Evolutionary conservation across 768 basidiomycete genomes (phyloP).

Genomic region (Rhizopogon vesiculosus): DNA sequence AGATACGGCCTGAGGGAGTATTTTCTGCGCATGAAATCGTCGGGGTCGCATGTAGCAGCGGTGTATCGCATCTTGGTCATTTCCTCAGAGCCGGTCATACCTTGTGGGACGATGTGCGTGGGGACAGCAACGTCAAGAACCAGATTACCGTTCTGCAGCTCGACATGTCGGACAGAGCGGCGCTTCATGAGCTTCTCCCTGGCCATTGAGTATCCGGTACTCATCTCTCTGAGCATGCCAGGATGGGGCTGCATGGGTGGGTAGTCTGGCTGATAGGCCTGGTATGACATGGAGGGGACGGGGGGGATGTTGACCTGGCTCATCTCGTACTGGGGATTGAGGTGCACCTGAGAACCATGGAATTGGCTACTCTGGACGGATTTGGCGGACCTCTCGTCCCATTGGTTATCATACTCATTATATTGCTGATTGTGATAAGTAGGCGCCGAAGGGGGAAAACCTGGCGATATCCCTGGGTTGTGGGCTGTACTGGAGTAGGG

Average conservation of each 20-base stretch:
- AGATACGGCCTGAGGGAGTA: conserved; percentile 80
- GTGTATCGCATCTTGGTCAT: conserved; percentile 85
- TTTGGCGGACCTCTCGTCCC: conserved; percentile 50
- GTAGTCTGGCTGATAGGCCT: conserved; percentile 42
- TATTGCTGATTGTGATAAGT: conserved; percentile 32
- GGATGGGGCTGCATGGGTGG: conserved; percentile 53
- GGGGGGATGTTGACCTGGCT: conserved; percentile 47
- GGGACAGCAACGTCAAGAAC: conserved; percentile 83
- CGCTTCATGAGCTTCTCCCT: conserved; percentile 81
- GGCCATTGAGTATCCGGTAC: conserved; percentile 60
- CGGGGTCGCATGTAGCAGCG: conserved; percentile 85
- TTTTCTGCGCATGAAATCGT: conserved; percentile 75
- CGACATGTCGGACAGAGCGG: conserved; percentile 73
- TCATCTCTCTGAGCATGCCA: conserved; percentile 40
- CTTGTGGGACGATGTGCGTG: conserved; percentile 68
- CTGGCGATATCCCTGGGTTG: conserved; percentile 24
- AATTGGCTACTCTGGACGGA: conserved; percentile 58
- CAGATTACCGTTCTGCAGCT: conserved; percentile 77
- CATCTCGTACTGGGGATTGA: conserved; percentile 60
- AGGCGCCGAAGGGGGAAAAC: conserved; percentile 30
- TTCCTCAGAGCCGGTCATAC: conserved; percentile 60
- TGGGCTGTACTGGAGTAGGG: conserved; percentile 35
- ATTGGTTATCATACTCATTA: conserved; percentile 39
- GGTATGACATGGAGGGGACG: conserved; percentile 50
- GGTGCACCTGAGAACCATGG: conserved; percentile 68